Evolutionary conservation across 257 asterid genomes (phyloP), one percentile per base, ranked within the genome.

Genomic region (Handroanthus guayacan): DNA sequence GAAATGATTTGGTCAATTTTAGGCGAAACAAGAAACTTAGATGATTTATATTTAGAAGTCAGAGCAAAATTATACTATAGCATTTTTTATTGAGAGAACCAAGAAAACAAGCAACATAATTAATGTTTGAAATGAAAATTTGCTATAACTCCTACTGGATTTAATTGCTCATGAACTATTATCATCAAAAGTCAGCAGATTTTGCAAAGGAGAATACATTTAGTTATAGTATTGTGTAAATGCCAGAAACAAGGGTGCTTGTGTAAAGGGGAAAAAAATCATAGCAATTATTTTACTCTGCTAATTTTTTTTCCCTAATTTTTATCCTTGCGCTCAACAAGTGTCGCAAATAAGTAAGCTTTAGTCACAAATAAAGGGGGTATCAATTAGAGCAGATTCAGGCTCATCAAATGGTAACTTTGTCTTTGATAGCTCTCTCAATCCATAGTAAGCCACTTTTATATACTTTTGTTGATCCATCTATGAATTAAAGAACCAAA

Each of bases 401-500:
- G 98, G 99, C 78, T 90, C 97, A 80, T 93, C 97, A 85, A 93
- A 93, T 67, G 57, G 97, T 88, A 58, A 89, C 97, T 90, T 93
- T 95, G 34, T 90, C 97, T 84, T 95, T 1, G 95, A 85, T 84
- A 95, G 79, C 31, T 25, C 81, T 93, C 98, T 80, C 79, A 91
- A 93, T 77, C 98, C 99, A 87, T 93, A 98, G 83, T 93, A 91
- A 71, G 98, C 97, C 82, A 95, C 96, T 82, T 95, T 95, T 34
- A 95, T 98, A 75, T 93, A 93, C 71, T 95, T 93, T 90, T 95
- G 99, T 50, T 97, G 83, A 77, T 95, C 99, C 99, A 95, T 95
- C 98, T 95, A 84, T 20, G 64, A 76, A 56, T 71, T 41, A 71
- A 69, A 39, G 60, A 80, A 60, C 44, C 54, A 71, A 54, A 67